Evolutionary conservation across 2,329 filamentous ascomycete species (phyloP), one percentile per base, ranked within the genome.

Genomic region (Penicillium vulpinum): DNA sequence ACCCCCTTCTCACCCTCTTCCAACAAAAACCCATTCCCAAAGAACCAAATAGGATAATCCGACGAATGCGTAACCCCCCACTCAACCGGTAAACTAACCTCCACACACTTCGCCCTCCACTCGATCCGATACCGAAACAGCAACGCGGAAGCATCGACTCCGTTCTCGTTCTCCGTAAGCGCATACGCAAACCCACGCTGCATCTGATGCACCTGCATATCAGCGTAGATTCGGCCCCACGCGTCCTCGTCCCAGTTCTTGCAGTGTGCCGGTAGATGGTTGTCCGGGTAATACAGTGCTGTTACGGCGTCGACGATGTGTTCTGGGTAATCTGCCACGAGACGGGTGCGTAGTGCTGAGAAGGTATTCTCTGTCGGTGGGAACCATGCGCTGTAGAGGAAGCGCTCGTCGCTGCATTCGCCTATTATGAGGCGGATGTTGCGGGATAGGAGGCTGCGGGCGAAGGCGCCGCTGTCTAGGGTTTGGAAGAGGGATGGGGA

Each of bases 21-120:
- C 50, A 85, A 55, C 0, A 63, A 56, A 5, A 69, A 70, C 1
- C 78, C 79, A 60, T 80, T 77, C 0, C 83, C 83, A 77, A 78
- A 85, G 55, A 84, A 82, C 83, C 83, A 85, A 29, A 85, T 77
- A 6, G 75, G 70, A 64, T 80, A 74, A 59, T 85, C 83, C 0
- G 80, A 80, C 0, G 76, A 75, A 64, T 85, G 83, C 16, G 82
- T 85, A 3, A 81, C 81, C 3, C 80, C 81, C 77, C 80, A 85
- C 39, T 76, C 71, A 1, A 67, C 68, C 1, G 81, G 81, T 10
- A 78, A 63, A 3, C 62, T 60, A 6, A 63, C 59, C 44, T 80
- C 78, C 4, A 78, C 76, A 56, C 79, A 82, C 43, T 75, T 68
- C 6, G 80, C 77, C 5, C 82, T 76, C 75, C 78, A 83, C 48